Percentiles rank a stretch among this genome's conserved stretches.
These are phyloP conservation scores for Alternaria ethzedia DNA, from an alignment of 2,329 filamentous ascomycete species.

Conservation along the genomic window DNA sequence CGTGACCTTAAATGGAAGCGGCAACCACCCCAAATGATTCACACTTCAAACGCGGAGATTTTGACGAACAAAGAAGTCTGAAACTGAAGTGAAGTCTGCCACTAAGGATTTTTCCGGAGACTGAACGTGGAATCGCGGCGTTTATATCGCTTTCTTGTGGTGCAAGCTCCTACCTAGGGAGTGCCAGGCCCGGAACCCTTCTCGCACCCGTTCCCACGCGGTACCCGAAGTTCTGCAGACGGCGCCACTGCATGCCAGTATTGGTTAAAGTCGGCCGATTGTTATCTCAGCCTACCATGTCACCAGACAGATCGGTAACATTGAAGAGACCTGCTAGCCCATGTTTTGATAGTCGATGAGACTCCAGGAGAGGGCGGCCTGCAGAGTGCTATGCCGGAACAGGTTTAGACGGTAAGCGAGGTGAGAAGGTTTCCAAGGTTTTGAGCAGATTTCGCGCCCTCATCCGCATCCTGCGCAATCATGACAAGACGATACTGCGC, in stretches of 20 bases:
- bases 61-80: background rate
- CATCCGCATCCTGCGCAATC: constrained; percentile 1
- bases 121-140: background rate
- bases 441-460: constrained; percentile 28
- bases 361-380: background rate
- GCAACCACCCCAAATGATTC: background rate
- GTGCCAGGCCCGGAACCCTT: background rate
- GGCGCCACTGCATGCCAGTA: background rate
- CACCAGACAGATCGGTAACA: background rate
- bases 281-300: background rate
- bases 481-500: background rate
- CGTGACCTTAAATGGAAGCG: background rate
- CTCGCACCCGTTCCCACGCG: background rate
- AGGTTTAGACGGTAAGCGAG: constrained; percentile 13
- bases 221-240: constrained; percentile 6
- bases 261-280: background rate
- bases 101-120: background rate
- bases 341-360: background rate
- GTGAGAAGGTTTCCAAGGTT: constrained; percentile 20
- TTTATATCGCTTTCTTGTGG: background rate
- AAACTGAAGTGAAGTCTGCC: background rate
- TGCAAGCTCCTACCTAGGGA: background rate
- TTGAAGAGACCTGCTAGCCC: background rate
- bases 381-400: constrained; percentile 15
- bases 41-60: background rate